Evolutionary conservation across 73 alveolate species (phyloP).

Genomic region (Diophrys appendiculata): DNA sequence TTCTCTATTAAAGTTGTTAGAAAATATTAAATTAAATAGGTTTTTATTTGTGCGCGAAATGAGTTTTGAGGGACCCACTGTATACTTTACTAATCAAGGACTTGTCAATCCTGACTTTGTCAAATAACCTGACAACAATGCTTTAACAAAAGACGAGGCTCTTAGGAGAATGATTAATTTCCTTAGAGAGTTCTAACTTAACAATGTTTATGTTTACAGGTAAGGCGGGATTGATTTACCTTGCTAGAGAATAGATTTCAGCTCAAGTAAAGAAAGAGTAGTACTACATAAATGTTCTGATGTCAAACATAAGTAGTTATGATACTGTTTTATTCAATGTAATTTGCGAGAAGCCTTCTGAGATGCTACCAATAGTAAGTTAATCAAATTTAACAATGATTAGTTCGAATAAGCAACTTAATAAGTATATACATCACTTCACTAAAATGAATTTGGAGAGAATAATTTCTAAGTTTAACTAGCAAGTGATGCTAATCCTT

Average conservation of each 20-base stretch:
- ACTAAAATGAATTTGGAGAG: constrained; percentile 27
- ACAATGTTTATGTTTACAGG: constrained; percentile 58
- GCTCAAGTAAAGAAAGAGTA: constrained; percentile 51
- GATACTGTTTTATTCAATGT: constrained; percentile 42
- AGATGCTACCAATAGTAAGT: constrained; percentile 59
- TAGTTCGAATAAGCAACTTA: constrained; percentile 64
- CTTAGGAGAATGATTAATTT: constrained; percentile 49
- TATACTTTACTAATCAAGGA: constrained; percentile 56
- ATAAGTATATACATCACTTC: constrained; percentile 36
- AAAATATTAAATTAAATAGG: not conserved
- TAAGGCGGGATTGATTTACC: not conserved
- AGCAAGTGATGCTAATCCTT: constrained; percentile 68
- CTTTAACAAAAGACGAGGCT: constrained; percentile 32
- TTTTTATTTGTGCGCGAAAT: constrained; percentile 3
- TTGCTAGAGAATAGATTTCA: constrained; percentile 59
- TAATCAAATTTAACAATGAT: constrained; percentile 16
- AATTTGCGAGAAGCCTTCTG: constrained; percentile 56
- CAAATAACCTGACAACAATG: constrained; percentile 17
- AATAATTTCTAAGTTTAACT: constrained; percentile 54
- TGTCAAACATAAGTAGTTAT: constrained; percentile 55
- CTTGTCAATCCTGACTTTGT: constrained; percentile 17
- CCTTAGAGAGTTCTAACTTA: constrained; percentile 45
- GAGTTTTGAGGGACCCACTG: constrained; percentile 58
- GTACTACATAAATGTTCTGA: constrained; percentile 56
- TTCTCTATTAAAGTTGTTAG: too few species aligned